These are phyloP conservation scores for Furcasterigmium sp. DNA, from an alignment of 2,329 filamentous ascomycete genomes.

Conservation along the genomic window DNA sequence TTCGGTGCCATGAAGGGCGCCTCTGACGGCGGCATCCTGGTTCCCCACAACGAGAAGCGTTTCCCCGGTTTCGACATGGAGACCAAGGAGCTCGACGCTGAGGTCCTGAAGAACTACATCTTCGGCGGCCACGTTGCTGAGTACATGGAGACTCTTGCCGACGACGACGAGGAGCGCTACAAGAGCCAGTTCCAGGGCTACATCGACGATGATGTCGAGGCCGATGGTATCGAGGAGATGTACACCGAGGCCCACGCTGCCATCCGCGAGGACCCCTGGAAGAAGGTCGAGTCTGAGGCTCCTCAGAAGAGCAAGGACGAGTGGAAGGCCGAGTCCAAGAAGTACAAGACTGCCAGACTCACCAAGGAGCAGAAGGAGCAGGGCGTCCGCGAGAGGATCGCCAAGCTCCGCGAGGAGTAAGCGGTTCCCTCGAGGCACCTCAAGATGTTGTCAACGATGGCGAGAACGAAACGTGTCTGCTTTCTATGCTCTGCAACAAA, in stretches of 20 bases:
- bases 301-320: constrained; percentile 96
- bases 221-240: constrained; percentile 93
- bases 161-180: constrained; percentile 99
- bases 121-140: constrained; percentile 96
- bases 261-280: constrained; percentile 97
- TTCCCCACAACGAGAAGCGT: constrained; percentile 98
- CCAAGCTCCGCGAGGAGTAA: constrained; percentile 61
- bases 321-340: constrained; percentile 93
- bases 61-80: constrained; percentile 99
- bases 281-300: constrained; percentile 72
- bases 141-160: constrained; percentile 99
- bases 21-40: constrained; percentile 92
- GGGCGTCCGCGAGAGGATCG: constrained; percentile 87
- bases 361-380: constrained; percentile 77
- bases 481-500: background rate
- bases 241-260: constrained; percentile 92
- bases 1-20: constrained; percentile 99
- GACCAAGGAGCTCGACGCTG: constrained; percentile 94
- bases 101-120: constrained; percentile 99
- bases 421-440: constrained; percentile 3
- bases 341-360: constrained; percentile 75
- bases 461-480: background rate
- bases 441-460: background rate
- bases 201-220: constrained; percentile 94
- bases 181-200: constrained; percentile 97